phyloP scores from a whole-genome alignment of 257 asterid species.

The Buddleja alternifolia region DNA sequence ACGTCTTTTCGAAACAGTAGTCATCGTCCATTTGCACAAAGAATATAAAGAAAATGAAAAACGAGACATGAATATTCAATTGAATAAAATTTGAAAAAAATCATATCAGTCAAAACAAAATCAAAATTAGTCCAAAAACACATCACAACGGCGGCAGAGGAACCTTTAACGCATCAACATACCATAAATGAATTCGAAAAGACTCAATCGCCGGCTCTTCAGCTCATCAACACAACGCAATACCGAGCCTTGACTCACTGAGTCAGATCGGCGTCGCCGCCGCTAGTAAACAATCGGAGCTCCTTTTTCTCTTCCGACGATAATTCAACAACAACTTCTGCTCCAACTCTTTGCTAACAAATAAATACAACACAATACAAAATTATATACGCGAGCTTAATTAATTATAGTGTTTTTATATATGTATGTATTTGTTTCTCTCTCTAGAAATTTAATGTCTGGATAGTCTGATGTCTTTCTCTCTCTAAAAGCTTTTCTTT shows the following conservation, averaged over 20 bases:
- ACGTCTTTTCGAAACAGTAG: not conserved
- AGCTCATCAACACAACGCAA: conserved; percentile 61
- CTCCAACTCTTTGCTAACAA: conserved; percentile 25
- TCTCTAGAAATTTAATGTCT: conserved; percentile 37
- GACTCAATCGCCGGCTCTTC: conserved; percentile 71
- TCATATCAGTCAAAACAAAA: conserved; percentile 41
- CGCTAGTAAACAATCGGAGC: too few relatives aligned
- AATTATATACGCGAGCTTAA: conserved; percentile 10
- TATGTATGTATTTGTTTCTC: conserved; percentile 27
- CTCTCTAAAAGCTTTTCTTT: conserved; percentile 29
- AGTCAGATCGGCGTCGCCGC: conserved; percentile 66
- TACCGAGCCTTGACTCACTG: conserved; percentile 55
- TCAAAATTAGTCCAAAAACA: conserved; percentile 35
- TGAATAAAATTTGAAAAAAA: conserved; percentile 17
- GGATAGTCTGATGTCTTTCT: conserved; percentile 28
- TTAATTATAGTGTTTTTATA: not conserved
- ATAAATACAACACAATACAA: conserved; percentile 26
- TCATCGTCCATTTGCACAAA: not conserved
- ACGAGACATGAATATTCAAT: not conserved
- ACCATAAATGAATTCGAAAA: conserved; percentile 58
- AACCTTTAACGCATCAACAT: conserved; percentile 39
- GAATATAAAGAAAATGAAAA: not conserved
- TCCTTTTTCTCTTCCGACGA: conserved; percentile 38
- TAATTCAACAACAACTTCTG: conserved; percentile 27
- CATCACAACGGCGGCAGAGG: conserved; percentile 34